Evolutionary conservation across 2,329 filamentous ascomycete species (phyloP).

Genomic region (Colletotrichum limetticola): DNA sequence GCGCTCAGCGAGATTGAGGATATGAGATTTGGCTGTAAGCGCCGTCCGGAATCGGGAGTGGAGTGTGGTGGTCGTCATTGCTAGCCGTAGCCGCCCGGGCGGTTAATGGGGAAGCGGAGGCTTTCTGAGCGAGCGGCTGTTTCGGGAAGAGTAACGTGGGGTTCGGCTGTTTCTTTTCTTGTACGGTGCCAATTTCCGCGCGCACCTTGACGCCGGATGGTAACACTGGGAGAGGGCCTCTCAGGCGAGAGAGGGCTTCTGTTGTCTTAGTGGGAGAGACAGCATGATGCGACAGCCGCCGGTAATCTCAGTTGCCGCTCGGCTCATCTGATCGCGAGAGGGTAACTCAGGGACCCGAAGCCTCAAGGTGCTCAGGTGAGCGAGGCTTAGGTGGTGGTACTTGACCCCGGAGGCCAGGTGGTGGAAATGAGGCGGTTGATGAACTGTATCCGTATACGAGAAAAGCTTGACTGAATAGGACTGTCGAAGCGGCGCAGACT

Average conservation of each 20-base stretch:
- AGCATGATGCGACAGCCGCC: slow-evolving; percentile 29
- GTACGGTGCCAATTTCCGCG: neutral
- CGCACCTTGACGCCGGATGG: slow-evolving; percentile 1
- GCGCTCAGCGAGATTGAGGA: neutral
- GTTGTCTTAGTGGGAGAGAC: slow-evolving; percentile 5
- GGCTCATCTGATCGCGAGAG: slow-evolving; percentile 1
- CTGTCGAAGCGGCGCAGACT: neutral
- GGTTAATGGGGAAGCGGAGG: slow-evolving; percentile 23
- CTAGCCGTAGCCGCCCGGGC: slow-evolving; percentile 33
- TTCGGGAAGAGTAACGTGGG: neutral
- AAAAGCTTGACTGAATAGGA: neutral
- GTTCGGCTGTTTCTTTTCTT: slow-evolving; percentile 5
- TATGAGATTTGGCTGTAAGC: slow-evolving; percentile 24
- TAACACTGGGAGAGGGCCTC: neutral
- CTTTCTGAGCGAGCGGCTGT: slow-evolving; percentile 20
- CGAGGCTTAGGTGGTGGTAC: neutral
- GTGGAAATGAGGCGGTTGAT: slow-evolving; percentile 20
- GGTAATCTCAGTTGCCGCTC: slow-evolving; percentile 30
- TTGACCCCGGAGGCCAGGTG: neutral
- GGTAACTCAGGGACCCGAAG: too few species aligned
- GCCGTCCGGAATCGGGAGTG: slow-evolving; percentile 25
- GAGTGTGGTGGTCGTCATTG: neutral
- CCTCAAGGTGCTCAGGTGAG: neutral
- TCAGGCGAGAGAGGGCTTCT: neutral
- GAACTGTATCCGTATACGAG: neutral